phyloP scores from a whole-genome alignment of 495 filamentous ascomycete genomes.

The Podospora didyma region DNA sequence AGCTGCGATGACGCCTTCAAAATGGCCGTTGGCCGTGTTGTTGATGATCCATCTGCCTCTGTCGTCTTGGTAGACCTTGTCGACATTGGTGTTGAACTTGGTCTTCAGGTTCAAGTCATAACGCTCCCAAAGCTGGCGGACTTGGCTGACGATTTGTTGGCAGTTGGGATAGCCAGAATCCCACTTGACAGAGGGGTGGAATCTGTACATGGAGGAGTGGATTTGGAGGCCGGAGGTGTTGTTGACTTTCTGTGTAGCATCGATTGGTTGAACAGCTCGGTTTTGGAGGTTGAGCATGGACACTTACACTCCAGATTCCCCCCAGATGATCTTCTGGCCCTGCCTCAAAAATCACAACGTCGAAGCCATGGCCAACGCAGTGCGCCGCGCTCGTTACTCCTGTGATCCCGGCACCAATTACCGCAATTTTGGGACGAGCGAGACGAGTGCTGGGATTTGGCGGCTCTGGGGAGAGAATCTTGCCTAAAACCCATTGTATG shows the following conservation, averaged over 20 bases:
- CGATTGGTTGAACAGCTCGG: background rate
- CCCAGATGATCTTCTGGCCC: constrained; percentile 60
- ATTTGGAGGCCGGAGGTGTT: constrained; percentile 79
- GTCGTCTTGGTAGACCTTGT: constrained; percentile 63
- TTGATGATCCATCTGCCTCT: constrained; percentile 79
- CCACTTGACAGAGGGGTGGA: constrained; percentile 76
- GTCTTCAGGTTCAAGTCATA: constrained; percentile 71
- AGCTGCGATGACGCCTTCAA: constrained; percentile 73
- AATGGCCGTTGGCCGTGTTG: constrained; percentile 58
- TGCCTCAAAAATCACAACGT: constrained; percentile 73
- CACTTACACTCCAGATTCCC: constrained; percentile 78
- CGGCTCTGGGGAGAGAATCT: constrained; percentile 64
- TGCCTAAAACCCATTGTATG: constrained; percentile 62
- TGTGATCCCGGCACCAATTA: constrained; percentile 80
- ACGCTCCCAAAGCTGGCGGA: constrained; percentile 67
- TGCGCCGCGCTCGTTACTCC: constrained; percentile 80
- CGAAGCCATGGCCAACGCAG: constrained; percentile 83
- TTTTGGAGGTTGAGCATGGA: background rate
- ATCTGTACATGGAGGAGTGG: constrained; percentile 83
- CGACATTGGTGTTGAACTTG: constrained; percentile 64
- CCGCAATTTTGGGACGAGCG: constrained; percentile 63
- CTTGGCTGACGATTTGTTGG: constrained; percentile 66
- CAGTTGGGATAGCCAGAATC: constrained; percentile 70
- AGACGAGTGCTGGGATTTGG: constrained; percentile 53
- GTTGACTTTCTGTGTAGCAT: constrained; percentile 60